phyloP scores from a whole-genome alignment of 179 eudicot species.

The Silene coronaria region DNA sequence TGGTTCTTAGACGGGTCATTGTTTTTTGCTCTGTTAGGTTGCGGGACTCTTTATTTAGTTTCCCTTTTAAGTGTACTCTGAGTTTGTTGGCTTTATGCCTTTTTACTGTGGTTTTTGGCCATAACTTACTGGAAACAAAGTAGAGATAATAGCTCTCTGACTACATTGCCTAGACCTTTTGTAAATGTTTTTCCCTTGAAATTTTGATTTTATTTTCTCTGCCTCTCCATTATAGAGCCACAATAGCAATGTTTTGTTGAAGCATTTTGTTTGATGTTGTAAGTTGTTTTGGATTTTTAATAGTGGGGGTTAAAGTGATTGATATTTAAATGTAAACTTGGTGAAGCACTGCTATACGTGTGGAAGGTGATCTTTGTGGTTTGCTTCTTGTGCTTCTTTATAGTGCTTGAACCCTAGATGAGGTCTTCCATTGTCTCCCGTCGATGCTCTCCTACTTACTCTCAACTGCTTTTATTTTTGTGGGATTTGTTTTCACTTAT shows the following conservation, averaged over 20 bases:
- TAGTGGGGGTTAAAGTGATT: too few species aligned
- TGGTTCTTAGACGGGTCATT: not conserved
- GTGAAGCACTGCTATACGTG: too few species aligned
- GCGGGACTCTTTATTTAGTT: not conserved
- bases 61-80: not conserved
- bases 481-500: too few species aligned
- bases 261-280: too few species aligned
- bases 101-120: not conserved
- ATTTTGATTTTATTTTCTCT: conserved; percentile 11
- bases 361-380: too few species aligned
- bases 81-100: not conserved
- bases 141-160: conserved; percentile 30
- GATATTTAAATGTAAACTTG: too few species aligned
- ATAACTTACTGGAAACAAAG: not conserved
- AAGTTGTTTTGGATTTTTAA: too few species aligned
- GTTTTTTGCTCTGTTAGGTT: not conserved
- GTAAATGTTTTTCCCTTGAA: conserved; percentile 34
- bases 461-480: too few species aligned
- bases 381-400: too few species aligned
- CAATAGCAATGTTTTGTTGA: conserved; percentile 21
- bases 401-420: too few species aligned
- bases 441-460: too few species aligned
- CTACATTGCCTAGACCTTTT: conserved; percentile 38
- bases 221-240: conserved; percentile 27
- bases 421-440: too few species aligned